Base-by-base conservation (phyloP, 164 flowering plant species). In the Dillenia turbinata region DNA sequence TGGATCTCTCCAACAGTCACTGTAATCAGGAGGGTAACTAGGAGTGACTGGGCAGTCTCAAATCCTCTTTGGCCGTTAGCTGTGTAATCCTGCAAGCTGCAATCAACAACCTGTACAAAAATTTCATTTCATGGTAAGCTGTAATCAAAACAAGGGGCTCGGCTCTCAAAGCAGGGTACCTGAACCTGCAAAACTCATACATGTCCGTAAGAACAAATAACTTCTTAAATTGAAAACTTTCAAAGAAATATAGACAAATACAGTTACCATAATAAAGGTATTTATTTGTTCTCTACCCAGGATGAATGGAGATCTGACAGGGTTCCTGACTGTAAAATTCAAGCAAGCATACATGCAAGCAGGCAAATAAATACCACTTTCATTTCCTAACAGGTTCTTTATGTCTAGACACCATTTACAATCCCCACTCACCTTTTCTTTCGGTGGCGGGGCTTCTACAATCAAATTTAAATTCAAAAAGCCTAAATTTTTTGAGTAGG, bases 131-230 rank as follows among this genome's bases (percentile, higher is more conserved):
- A 73, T 57, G 57, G 72, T 75, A 71, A 83, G 80, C 77, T 59
- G 79, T 73, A 57, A 72, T 59, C 62, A 72, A 73, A 69, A 70
- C 7, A 44, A 65, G 45, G 9, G 61, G 72, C 62, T 48, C 26
- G 74, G 33, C 59, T 75, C 74, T 67, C 13, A 69, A 68, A 73
- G 80, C 86, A 82, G 83, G 83, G 77, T 70, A 75, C 82, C 89
- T 82, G 87, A 72, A 81, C 85, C 90, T 83, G 90, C 89, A 85
- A 83, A 81, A 84, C 85, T 81, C 53, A 49, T 60, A 54, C 7
- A 63, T 49, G 2, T 45, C 45, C 1, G 77, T 81, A 77, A 84
- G 81, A 73, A 60, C 59, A 46, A 11, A 33, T 33, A 33, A 33
- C 40, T 33, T 33, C 40, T 33, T 4, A 33, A 4, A 33, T 33